Conservation (phyloP, 768 basidiomycete species). For the Pleurotus pulmonarius region DNA sequence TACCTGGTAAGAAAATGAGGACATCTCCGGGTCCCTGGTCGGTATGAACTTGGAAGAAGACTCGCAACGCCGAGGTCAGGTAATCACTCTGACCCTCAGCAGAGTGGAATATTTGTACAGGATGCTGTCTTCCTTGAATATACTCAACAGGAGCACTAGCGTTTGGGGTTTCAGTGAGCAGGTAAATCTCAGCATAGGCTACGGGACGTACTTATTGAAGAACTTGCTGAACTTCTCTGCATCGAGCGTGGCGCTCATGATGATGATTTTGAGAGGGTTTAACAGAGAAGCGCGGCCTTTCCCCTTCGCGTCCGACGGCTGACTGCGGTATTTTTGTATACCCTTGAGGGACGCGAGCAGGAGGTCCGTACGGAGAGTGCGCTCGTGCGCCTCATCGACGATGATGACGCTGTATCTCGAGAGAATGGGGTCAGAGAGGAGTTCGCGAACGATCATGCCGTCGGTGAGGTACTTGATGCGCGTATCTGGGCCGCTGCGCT, state of each 20-base stretch:
- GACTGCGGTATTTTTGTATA: slow-evolving; percentile 69
- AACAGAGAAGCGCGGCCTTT: slow-evolving; percentile 31
- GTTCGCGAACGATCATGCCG: slow-evolving; percentile 95
- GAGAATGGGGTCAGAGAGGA: slow-evolving; percentile 73
- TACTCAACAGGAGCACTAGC: slow-evolving; percentile 83
- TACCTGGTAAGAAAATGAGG: slow-evolving; percentile 89
- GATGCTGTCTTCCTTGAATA: slow-evolving; percentile 90
- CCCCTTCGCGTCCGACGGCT: slow-evolving; percentile 28
- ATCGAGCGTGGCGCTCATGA: slow-evolving; percentile 98
- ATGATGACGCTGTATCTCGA: slow-evolving; percentile 84
- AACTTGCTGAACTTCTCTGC: slow-evolving; percentile 92
- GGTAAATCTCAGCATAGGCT: not conserved
- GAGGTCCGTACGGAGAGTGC: slow-evolving; percentile 91
- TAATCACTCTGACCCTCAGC: slow-evolving; percentile 76
- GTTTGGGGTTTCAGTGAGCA: slow-evolving; percentile 1
- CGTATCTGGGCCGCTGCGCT: slow-evolving; percentile 65
- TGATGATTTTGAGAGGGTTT: slow-evolving; percentile 82
- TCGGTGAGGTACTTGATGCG: slow-evolving; percentile 96
- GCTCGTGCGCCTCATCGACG: slow-evolving; percentile 96
- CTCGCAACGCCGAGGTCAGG: slow-evolving; percentile 83
- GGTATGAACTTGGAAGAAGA: slow-evolving; percentile 91
- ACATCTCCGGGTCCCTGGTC: slow-evolving; percentile 82
- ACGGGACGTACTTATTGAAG: slow-evolving; percentile 65
- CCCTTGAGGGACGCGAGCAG: slow-evolving; percentile 87
- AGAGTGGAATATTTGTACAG: slow-evolving; percentile 83